Evolutionary conservation across 1,284 basidiomycete species (phyloP).

Genomic region (Tranzscheliella williamsii): DNA sequence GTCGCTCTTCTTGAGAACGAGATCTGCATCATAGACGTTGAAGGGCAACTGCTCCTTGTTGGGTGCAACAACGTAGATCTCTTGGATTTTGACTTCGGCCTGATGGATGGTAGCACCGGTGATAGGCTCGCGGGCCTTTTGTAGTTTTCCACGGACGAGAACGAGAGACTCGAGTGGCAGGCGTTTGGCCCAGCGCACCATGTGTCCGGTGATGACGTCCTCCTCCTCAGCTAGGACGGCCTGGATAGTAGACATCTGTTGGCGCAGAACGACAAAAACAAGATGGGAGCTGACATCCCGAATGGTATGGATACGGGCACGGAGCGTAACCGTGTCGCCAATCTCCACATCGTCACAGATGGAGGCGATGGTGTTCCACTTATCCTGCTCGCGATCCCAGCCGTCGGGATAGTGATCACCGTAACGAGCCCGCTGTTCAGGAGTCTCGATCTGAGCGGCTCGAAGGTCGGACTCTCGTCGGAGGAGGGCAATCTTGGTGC

Average conservation of each 20-base stretch:
- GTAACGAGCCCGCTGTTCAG: constrained; percentile 48
- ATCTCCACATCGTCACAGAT: constrained; percentile 26
- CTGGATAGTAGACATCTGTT: constrained; percentile 51
- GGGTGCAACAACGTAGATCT: constrained; percentile 42
- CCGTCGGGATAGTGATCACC: constrained; percentile 31
- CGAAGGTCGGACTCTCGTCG: constrained; percentile 37
- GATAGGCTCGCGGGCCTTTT: constrained; percentile 46
- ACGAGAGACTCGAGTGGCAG: constrained; percentile 52
- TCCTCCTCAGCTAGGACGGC: constrained; percentile 45
- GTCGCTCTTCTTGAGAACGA: constrained; percentile 35
- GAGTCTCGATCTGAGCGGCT: constrained; percentile 42
- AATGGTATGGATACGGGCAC: constrained; percentile 51
- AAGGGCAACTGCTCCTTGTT: constrained; percentile 51
- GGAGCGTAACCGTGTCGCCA: constrained; percentile 35
- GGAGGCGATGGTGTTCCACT: constrained; percentile 18
- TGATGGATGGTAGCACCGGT: constrained; percentile 44
- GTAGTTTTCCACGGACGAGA: constrained; percentile 44
- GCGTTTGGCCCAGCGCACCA: constrained; percentile 53
- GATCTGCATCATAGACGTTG: constrained; percentile 54
- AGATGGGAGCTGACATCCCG: constrained; percentile 50
- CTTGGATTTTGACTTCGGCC: constrained; percentile 51
- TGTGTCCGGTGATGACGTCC: constrained; percentile 41
- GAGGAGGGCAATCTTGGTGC: constrained; percentile 19
- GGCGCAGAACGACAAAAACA: constrained; percentile 54
- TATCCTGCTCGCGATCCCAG: constrained; percentile 27